A percentile compares a stretch with the other conserved stretches of the same genome.
phyloP scores from a whole-genome alignment of 108 stramenopile species.

The Skeletonema marinoi region DNA sequence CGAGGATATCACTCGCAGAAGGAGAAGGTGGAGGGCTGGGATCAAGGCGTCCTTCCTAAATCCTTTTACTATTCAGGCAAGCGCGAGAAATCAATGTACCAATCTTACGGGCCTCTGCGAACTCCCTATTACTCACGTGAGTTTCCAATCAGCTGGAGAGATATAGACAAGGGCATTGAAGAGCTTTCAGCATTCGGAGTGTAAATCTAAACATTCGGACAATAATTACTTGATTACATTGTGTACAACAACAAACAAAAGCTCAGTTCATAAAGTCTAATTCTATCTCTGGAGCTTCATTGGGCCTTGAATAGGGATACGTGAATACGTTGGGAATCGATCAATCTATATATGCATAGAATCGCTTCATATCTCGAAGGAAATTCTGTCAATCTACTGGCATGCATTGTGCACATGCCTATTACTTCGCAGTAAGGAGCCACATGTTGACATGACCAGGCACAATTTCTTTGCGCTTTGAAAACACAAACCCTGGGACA shows the following conservation, averaged over 20 bases:
- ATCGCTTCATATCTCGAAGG: no score
- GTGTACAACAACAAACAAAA: not conserved
- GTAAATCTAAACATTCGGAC: not conserved
- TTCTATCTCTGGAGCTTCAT: slow-evolving; percentile 1
- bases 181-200: slow-evolving; percentile 9
- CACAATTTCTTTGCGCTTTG: slow-evolving; percentile 38
- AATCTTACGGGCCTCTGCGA: slow-evolving; percentile 53
- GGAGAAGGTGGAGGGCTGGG: slow-evolving; percentile 58
- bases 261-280: not conserved
- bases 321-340: no score
- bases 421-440: slow-evolving; percentile 33
- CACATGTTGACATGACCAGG: slow-evolving; percentile 58
- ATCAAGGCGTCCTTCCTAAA: slow-evolving; percentile 52
- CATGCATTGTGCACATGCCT: not conserved
- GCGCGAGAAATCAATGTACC: slow-evolving; percentile 48
- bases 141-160: slow-evolving; percentile 77
- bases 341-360: no score
- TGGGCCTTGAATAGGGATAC: not conserved
- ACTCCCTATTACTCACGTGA: slow-evolving; percentile 68
- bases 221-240: not conserved
- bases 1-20: slow-evolving; percentile 78
- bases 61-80: slow-evolving; percentile 68
- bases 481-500: slow-evolving; percentile 22
- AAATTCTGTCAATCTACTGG: no score
- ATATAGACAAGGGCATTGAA: slow-evolving; percentile 62